Conservation (phyloP, 2,329 filamentous ascomycete genomes). For the Cladosporium oxysporum region DNA sequence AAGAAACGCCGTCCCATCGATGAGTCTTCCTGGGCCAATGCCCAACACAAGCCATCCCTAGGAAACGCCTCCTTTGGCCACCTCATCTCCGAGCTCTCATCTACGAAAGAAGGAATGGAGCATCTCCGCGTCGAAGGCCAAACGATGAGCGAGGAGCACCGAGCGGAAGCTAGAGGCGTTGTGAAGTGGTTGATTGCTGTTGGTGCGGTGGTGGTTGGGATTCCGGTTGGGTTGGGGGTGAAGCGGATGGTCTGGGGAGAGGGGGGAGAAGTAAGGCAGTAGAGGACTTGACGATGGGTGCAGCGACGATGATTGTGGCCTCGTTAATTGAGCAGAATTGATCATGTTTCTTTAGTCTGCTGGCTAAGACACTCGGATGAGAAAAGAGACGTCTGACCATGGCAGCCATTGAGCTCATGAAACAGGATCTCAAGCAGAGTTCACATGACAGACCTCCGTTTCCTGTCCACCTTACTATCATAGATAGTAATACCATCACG, state of each 20-base stretch:
- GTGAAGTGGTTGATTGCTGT: slow-evolving; percentile 27
- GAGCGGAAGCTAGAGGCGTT: slow-evolving; percentile 25
- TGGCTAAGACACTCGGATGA: neutral
- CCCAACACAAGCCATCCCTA: slow-evolving; percentile 33
- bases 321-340: neutral
- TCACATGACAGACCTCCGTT: neutral
- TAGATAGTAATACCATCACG: neutral
- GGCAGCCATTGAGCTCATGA: neutral
- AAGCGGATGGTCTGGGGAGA: slow-evolving; percentile 6
- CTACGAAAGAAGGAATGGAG: slow-evolving; percentile 34
- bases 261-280: neutral
- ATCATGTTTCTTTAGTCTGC: neutral
- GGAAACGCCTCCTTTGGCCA: slow-evolving; percentile 33
- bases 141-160: slow-evolving; percentile 33
- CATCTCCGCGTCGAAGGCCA: slow-evolving; percentile 27
- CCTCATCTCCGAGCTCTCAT: slow-evolving; percentile 33
- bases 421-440: neutral
- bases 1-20: slow-evolving; percentile 17
- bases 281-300: neutral
- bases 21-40: slow-evolving; percentile 25
- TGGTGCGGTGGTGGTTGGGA: slow-evolving; percentile 25
- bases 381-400: neutral
- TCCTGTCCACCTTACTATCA: neutral
- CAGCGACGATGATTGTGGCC: neutral
- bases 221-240: slow-evolving; percentile 12